Evolutionary conservation across 495 filamentous ascomycete genomes (phyloP).

Genomic region (Penicillium pancosmium): DNA sequence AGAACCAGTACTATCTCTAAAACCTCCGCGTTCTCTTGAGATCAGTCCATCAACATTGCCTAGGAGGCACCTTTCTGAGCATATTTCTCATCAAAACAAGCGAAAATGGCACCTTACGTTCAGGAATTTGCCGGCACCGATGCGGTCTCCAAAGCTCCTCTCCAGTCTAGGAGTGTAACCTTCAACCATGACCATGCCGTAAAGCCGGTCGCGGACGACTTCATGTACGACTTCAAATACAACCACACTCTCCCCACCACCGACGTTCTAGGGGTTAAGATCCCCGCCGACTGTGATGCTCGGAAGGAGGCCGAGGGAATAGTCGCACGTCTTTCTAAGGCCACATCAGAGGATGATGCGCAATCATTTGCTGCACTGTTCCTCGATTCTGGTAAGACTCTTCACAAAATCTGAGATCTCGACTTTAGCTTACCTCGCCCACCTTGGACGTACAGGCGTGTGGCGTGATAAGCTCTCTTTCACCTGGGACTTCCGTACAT

Average conservation of each 20-base stretch:
- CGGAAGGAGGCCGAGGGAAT: slow-evolving; percentile 25
- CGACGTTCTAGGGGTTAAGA: slow-evolving; percentile 17
- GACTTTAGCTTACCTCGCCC: slow-evolving; percentile 3
- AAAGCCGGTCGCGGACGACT: slow-evolving; percentile 19
- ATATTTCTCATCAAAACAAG: slow-evolving; percentile 4
- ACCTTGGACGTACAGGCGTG: slow-evolving; percentile 18
- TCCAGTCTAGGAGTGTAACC: slow-evolving; percentile 3
- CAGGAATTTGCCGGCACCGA: slow-evolving; percentile 4
- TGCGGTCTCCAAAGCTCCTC: background rate
- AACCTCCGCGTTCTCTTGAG: background rate
- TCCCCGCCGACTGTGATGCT: slow-evolving; percentile 22
- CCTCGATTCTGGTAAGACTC: slow-evolving; percentile 25
- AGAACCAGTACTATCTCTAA: background rate
- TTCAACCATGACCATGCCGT: slow-evolving; percentile 15
- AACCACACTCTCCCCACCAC: slow-evolving; percentile 34
- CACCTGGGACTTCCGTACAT: slow-evolving; percentile 30
- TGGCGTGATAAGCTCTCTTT: slow-evolving; percentile 33
- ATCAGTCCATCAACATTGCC: slow-evolving; percentile 10
- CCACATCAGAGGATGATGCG: slow-evolving; percentile 16
- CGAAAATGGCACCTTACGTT: slow-evolving; percentile 20
- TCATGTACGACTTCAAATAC: slow-evolving; percentile 38
- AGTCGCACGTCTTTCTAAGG: slow-evolving; percentile 13
- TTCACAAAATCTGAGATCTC: background rate
- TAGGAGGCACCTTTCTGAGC: slow-evolving; percentile 5
- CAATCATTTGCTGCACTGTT: slow-evolving; percentile 26